Base-by-base conservation (phyloP, 305 asterid genomes). In the Ilex paraguariensis region DNA sequence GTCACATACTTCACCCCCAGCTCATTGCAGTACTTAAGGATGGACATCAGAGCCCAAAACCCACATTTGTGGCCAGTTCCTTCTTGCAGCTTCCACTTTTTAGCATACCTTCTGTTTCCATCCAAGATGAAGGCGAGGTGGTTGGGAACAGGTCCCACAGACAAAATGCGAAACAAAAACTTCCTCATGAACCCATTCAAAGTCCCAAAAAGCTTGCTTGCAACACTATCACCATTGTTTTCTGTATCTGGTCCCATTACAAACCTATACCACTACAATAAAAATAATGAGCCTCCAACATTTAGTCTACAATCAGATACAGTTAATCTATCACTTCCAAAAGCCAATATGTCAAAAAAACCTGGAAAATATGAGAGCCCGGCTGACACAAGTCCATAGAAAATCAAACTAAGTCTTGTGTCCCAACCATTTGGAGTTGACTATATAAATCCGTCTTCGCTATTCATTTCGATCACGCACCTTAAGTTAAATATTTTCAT, bases 21-120 rank as follows among this genome's bases (percentile, higher is more conserved):
- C 68, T 91, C 96, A 17, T 73, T 80, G 81, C 96, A 86, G 70
- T 91, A 88, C 73, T 83, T 86, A 73, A 88, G 62, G 45, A 84
- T 9, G 42, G 85, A 77, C 89, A 88, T 66, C 54, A 88, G 86
- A 54, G 94, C 70, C 14, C 79, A 66, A 71, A 82, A 83, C 1
- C 95, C 98, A 31, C 86, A 95, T 32, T 85, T 60, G 63, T 91
- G 80, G 5, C 98, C 98, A 75, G 73, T 79, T 7, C 93, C 91
- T 28, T 79, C 87, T 0, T 64, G 77, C 1, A 86, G 68, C 10
- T 81, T 78, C 75, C 77, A 48, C 50, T 88, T 84, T 60, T 73
- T 78, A 10, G 96, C 95, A 15, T 67, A 89, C 71, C 96, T 71
- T 53, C 95, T 62, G 55, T 86, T 84, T 5, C 91, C 96, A 21